A percentile compares a stretch with the other conserved stretches of the same genome.
Conservation (phyloP, 352 stramenopile genomes). For the Pythium insidiosum region DNA sequence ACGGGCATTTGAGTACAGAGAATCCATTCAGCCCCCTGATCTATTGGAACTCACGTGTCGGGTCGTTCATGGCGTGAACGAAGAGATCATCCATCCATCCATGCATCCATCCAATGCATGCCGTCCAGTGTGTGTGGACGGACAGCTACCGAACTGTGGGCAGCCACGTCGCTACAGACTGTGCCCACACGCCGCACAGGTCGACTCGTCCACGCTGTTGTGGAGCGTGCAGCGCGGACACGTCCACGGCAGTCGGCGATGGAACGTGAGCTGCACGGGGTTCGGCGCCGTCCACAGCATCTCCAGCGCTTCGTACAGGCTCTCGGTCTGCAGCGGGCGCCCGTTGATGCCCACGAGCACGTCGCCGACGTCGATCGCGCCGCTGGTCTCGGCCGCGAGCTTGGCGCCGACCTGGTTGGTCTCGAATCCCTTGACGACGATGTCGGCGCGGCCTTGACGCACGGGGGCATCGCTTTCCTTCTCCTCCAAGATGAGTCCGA, state of each 20-base stretch:
- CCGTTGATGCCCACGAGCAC: constrained; percentile 56
- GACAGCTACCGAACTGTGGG: too few relatives aligned
- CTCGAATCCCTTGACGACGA: constrained; percentile 58
- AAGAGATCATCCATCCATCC: too few relatives aligned
- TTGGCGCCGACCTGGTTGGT: constrained; percentile 51
- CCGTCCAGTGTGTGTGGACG: too few relatives aligned
- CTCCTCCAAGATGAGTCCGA: constrained; percentile 55
- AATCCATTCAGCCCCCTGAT: too few relatives aligned
- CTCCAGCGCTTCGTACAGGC: constrained; percentile 53
- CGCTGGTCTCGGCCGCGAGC: constrained; percentile 59
- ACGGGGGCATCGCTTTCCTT: background rate
- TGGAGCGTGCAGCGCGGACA: constrained; percentile 72
- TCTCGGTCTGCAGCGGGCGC: constrained; percentile 28
- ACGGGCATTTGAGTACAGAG: too few relatives aligned
- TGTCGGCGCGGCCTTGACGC: constrained; percentile 14
- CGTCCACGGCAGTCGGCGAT: constrained; percentile 48
- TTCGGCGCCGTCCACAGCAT: constrained; percentile 61
- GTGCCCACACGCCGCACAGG: constrained; percentile 53
- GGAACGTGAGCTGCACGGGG: constrained; percentile 57
- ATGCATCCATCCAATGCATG: too few relatives aligned
- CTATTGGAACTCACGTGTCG: too few relatives aligned
- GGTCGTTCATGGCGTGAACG: too few relatives aligned
- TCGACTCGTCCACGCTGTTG: constrained; percentile 27
- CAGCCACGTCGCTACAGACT: constrained; percentile 19
- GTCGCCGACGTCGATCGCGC: constrained; percentile 50